phyloP scores from a whole-genome alignment of 148 eudicot species.

The Vaccinium macrocarpon region DNA sequence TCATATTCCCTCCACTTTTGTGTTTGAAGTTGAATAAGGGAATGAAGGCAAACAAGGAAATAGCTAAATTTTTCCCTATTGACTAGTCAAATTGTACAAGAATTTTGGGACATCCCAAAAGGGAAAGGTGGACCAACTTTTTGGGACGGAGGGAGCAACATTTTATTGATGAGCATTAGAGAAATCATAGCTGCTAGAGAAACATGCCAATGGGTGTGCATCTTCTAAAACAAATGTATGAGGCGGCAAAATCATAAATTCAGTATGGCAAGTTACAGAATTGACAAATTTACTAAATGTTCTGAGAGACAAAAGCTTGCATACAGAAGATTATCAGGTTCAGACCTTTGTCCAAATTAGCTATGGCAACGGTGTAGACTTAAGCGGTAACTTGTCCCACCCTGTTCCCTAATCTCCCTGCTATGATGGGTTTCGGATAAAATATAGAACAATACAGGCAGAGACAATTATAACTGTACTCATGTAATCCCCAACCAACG shows the following conservation, averaged over 20 bases:
- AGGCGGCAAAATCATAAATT: not conserved
- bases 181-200: not conserved
- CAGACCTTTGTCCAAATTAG: constrained; percentile 1
- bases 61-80: too few species aligned
- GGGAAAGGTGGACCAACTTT: too few species aligned
- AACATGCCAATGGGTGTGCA: not conserved
- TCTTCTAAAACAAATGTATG: not conserved
- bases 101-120: too few species aligned
- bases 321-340: not conserved
- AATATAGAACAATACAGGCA: not conserved
- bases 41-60: too few species aligned
- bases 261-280: not conserved
- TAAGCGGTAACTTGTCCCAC: not conserved
- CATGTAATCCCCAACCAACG: not conserved
- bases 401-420: not conserved
- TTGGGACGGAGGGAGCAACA: too few species aligned
- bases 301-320: not conserved
- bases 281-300: not conserved
- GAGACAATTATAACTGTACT: not conserved
- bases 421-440: not conserved
- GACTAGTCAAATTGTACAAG: too few species aligned
- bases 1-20: too few species aligned
- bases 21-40: too few species aligned
- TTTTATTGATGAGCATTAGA: not conserved
- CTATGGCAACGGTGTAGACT: not conserved